Conservation (phyloP, 805 yeast genomes). For the Metschnikowia corniflorae region DNA sequence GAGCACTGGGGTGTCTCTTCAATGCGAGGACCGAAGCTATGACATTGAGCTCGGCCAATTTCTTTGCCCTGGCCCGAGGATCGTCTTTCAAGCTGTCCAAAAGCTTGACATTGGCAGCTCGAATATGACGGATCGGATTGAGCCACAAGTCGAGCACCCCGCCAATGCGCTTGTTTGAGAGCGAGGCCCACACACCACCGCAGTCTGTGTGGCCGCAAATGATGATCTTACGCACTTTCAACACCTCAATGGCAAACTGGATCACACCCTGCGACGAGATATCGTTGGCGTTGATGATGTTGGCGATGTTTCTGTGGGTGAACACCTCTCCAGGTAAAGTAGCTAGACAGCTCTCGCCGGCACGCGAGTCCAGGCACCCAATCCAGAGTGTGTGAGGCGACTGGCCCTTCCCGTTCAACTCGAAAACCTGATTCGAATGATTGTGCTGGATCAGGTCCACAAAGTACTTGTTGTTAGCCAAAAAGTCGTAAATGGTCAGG, state of each 20-base stretch:
- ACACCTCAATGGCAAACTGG: conserved; percentile 21
- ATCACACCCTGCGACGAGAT: conserved; percentile 20
- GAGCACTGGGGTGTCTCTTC: conserved; percentile 21
- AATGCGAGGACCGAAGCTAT: conserved; percentile 18
- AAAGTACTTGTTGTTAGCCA: conserved; percentile 19
- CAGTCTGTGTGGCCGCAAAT: conserved; percentile 23
- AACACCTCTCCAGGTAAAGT: conserved; percentile 21
- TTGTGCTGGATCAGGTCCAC: conserved; percentile 20
- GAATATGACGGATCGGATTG: conserved; percentile 20
- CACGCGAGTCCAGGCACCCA: conserved; percentile 22
- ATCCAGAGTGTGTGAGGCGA: conserved; percentile 22
- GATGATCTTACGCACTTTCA: conserved; percentile 20
- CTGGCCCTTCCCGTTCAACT: conserved; percentile 21
- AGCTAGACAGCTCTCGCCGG: conserved; percentile 19
- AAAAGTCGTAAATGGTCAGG: conserved; percentile 16
- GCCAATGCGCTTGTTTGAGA: conserved; percentile 20
- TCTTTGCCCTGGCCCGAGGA: conserved; percentile 18
- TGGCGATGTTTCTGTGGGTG: conserved; percentile 22
- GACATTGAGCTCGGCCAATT: conserved; percentile 22
- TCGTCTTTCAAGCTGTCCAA: conserved; percentile 16
- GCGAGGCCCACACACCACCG: conserved; percentile 22
- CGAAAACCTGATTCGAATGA: conserved; percentile 19
- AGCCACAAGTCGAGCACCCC: conserved; percentile 23
- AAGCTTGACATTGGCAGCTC: conserved; percentile 18
- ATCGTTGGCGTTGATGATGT: conserved; percentile 20